Evolutionary conservation across 208 protist species (phyloP).

Genomic region (Leishmania braziliensis): DNA sequence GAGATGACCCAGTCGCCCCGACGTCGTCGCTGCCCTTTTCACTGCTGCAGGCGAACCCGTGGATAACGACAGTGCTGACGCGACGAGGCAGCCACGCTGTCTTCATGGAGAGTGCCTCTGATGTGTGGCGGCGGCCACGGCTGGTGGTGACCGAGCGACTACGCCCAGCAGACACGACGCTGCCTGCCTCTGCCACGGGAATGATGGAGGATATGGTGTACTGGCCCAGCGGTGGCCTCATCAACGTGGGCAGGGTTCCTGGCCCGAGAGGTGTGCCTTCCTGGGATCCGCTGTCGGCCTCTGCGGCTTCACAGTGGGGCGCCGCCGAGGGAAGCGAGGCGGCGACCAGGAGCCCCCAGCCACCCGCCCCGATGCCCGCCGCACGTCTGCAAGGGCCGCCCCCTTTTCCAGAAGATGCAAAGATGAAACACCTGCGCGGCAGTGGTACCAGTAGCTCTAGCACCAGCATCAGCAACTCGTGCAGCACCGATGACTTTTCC

Average conservation of each 20-base stretch:
- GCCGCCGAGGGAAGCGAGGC: not conserved
- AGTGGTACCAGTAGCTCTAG: not conserved
- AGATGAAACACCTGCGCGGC: not conserved
- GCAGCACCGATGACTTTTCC: not conserved
- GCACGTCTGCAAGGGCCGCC: not conserved
- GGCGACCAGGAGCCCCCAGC: not conserved
- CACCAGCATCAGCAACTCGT: not conserved
- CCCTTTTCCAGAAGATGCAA: not conserved
- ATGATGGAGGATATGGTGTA: not conserved
- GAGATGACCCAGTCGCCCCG: constrained; percentile 46
- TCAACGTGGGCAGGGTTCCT: not conserved
- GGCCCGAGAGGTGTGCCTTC: not conserved
- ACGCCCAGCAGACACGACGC: not conserved
- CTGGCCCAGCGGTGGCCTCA: not conserved
- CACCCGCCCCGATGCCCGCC: not conserved
- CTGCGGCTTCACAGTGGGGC: not conserved
- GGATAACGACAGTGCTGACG: constrained; percentile 46
- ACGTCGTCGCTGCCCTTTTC: constrained; percentile 34
- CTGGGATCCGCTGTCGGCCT: not conserved
- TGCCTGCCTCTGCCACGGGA: not conserved
- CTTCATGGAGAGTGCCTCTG: constrained; percentile 37
- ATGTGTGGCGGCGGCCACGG: constrained; percentile 26
- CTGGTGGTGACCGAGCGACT: constrained; percentile 16
- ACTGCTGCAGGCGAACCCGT: constrained; percentile 38
- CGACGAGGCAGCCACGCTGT: constrained; percentile 48